A percentile compares a stretch with the other conserved stretches of the same genome.
These are phyloP conservation scores for Thraustotheca clavata DNA, from an alignment of 352 stramenopile genomes.

Conservation along the genomic window DNA sequence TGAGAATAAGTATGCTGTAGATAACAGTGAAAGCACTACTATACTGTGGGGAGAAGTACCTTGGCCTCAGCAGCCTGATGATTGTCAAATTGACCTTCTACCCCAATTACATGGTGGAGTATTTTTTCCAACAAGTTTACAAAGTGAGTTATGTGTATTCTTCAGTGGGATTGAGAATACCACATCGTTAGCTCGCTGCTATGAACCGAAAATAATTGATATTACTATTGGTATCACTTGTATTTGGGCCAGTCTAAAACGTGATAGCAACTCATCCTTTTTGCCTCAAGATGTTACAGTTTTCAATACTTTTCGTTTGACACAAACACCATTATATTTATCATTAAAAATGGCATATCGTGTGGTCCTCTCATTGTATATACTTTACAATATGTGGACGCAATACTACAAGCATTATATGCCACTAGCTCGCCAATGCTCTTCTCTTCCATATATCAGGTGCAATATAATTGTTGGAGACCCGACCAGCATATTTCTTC, in stretches of 20 bases:
- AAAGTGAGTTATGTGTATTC: too few relatives aligned
- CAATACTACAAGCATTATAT: not conserved
- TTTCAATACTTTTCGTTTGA: not conserved
- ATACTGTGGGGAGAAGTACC: too few relatives aligned
- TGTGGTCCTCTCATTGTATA: not conserved
- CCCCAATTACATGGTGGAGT: too few relatives aligned
- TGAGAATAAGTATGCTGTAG: not conserved
- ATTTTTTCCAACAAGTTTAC: too few relatives aligned
- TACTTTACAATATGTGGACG: not conserved
- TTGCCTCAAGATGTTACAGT: not conserved
- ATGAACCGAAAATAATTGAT: too few relatives aligned
- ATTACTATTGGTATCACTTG: not conserved
- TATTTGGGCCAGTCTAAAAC: not conserved
- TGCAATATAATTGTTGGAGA: not conserved
- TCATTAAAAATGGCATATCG: not conserved
- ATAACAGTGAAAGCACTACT: too few relatives aligned
- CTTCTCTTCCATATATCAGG: not conserved
- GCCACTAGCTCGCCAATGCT: not conserved
- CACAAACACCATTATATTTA: too few relatives aligned
- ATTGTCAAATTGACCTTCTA: too few relatives aligned
- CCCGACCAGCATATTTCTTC: slow-evolving; percentile 52
- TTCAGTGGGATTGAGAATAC: too few relatives aligned
- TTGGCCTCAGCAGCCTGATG: too few relatives aligned
- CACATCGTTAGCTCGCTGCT: too few relatives aligned
- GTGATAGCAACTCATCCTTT: not conserved